phyloP scores from a whole-genome alignment of 2,329 filamentous ascomycete genomes.

The Fusarium liriodendri region DNA sequence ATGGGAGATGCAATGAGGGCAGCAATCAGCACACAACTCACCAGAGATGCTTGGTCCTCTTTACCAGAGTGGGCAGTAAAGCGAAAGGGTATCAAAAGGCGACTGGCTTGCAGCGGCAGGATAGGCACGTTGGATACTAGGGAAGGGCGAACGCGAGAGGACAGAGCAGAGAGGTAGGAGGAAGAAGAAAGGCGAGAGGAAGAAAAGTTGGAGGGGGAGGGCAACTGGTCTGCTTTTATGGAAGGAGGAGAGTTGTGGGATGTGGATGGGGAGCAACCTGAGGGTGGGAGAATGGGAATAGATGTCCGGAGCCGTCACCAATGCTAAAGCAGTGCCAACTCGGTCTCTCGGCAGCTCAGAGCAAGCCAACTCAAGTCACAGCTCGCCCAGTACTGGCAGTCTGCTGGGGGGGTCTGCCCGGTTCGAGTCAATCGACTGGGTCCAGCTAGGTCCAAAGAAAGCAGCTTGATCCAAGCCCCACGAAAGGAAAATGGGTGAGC shows the following conservation, averaged over 20 bases:
- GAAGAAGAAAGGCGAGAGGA: slow-evolving; percentile 26
- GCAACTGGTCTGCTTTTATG: slow-evolving; percentile 42
- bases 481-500: slow-evolving; percentile 30
- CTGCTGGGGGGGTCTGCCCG: slow-evolving; percentile 14
- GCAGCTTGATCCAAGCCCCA: slow-evolving; percentile 35
- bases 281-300: slow-evolving; percentile 18
- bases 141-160: slow-evolving; percentile 42
- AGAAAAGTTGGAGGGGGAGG: slow-evolving; percentile 32
- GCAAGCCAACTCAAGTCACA: slow-evolving; percentile 3
- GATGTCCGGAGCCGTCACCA: slow-evolving; percentile 33
- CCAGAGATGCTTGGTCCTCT: slow-evolving; percentile 37
- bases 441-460: slow-evolving; percentile 30
- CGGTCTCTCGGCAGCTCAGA: slow-evolving; percentile 29
- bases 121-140: slow-evolving; percentile 32
- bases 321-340: slow-evolving; percentile 21
- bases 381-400: slow-evolving; percentile 15
- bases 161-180: slow-evolving; percentile 32
- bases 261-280: background rate
- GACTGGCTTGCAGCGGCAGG: slow-evolving; percentile 43
- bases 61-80: slow-evolving; percentile 34
- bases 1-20: slow-evolving; percentile 4
- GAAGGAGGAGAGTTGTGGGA: slow-evolving; percentile 31
- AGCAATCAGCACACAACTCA: slow-evolving; percentile 38
- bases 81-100: slow-evolving; percentile 39
- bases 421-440: slow-evolving; percentile 38